Evolutionary conservation across 306 rosid species (phyloP), one percentile per base, ranked within the genome.

Genomic region (Biancaea sappan): DNA sequence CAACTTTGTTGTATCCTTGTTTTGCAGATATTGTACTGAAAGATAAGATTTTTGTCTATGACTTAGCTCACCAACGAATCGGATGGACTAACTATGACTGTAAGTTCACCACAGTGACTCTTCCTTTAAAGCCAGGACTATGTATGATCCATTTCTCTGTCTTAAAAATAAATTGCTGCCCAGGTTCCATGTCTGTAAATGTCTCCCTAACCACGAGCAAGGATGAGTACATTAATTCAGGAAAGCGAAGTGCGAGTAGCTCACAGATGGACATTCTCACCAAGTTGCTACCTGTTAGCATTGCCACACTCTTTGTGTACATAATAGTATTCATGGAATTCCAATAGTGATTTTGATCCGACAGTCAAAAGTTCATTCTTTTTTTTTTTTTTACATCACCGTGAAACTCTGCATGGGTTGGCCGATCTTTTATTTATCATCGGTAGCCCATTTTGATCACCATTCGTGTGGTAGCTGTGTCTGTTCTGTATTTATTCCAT

Each of bases 21-120:
- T 52, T 73, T 85, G 76, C 89, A 91, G 97, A 93, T 88, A 86
- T 93, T 69, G 88, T 93, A 77, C 81, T 91, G 26, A 94, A 94
- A 83, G 97, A 91, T 72, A 91, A 87, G 89, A 91, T 94, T 44
- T 46, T 94, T 65, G 92, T 94, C 59, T 94, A 91, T 40, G 98
- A 91, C 79, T 75, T 94, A 50, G 94, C 88, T 74, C 92, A 48
- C 65, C 96, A 89, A 83, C 84, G 85, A 60, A 74, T 94, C 25
- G 97, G 98, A 71, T 94, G 97, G 97, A 73, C 94, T 13, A 85
- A 84, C 84, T 91, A 91, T 16, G 96, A 94, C 40, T 94, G 96
- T 94, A 86, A 89, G 97, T 86, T 81, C 32, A 38, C 79, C 70
- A 8, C n/a, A 43, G 5, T 25, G 66, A 60, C 72, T 35, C 53